Base-by-base conservation (phyloP, 75 land plant species). In the Pinus tabuliformis region DNA sequence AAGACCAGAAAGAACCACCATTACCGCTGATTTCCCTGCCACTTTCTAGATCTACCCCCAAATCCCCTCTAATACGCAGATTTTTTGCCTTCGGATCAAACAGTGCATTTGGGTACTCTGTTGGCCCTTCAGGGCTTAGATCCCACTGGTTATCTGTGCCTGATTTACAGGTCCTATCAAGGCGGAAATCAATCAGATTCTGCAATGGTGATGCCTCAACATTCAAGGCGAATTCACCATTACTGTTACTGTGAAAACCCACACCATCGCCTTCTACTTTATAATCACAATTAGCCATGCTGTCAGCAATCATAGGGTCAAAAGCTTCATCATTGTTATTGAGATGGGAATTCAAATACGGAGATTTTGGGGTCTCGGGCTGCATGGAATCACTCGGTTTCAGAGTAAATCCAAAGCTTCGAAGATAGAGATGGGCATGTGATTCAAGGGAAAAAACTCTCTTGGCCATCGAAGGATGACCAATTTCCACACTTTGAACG, bases 31-130 rank as follows among this genome's bases (percentile, higher is more conserved):
- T 39, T 39, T 66, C 21, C 21, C 45, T 39, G 39, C 70, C 70
- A 66, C 18, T 17, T 66, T 66, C 70, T 66, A 66, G 49, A 66
- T 66, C 70, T 37, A 37, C n/a, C 5, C 45, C 70, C 45, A 5
- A 20, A 37, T 66, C 70, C 70, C 39, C 11, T 37, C 5, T 66
- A 9, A 9, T 16, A 33, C 6, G 1, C 70, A 66, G 70, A 66
- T 66, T 22, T 42, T 6, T 18, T 6, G n/a, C 70, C 7, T 66
- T 37, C 49, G 11, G 2, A 15, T 66, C 49, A 66, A 15, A 15
- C 18, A 1, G 9, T 13, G 8, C 22, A n/a, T 16, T 66, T 37
- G 45, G 16, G 16, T 66, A 7, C 6, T 15, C 9, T 37, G 18
- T 5, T 7, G 17, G 70, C 21, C 45, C 6, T 16, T 33, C 70